These are phyloP conservation scores for Nannochloropsis gaditana DNA, from an alignment of 108 stramenopile species.

Conservation along the genomic window DNA sequence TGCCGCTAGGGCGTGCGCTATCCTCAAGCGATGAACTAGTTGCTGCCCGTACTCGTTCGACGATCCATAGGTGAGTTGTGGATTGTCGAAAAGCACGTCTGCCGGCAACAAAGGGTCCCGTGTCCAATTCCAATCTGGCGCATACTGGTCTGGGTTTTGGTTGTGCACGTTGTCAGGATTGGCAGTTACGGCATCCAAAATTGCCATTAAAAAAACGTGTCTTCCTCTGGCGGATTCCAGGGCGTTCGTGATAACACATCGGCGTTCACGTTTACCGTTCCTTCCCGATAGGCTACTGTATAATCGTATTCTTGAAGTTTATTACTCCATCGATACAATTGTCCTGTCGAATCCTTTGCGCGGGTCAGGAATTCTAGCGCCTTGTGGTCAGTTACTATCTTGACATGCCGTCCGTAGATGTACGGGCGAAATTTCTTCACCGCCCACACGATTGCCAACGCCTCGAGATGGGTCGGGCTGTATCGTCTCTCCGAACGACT, in stretches of 20 bases:
- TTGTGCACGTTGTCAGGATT: too few species aligned
- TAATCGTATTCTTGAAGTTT: background rate
- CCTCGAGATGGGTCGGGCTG: background rate
- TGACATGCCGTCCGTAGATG: background rate
- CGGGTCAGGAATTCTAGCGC: background rate
- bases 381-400: background rate
- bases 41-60: background rate
- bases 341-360: background rate
- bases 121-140: too few species aligned
- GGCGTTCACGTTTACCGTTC: background rate
- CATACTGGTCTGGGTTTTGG: too few species aligned
- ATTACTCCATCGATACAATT: background rate
- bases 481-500: background rate
- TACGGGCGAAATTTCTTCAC: background rate
- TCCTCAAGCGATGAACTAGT: background rate
- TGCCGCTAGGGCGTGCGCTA: background rate
- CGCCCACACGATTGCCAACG: background rate
- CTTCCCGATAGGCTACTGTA: background rate
- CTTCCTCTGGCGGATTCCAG: too few species aligned
- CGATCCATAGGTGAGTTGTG: background rate
- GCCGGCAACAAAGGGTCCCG: background rate
- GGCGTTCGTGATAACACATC: background rate
- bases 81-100: background rate
- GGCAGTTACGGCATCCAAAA: too few species aligned
- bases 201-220: too few species aligned